Conservation (phyloP, 257 asterid genomes). For the Vinca minor region DNA sequence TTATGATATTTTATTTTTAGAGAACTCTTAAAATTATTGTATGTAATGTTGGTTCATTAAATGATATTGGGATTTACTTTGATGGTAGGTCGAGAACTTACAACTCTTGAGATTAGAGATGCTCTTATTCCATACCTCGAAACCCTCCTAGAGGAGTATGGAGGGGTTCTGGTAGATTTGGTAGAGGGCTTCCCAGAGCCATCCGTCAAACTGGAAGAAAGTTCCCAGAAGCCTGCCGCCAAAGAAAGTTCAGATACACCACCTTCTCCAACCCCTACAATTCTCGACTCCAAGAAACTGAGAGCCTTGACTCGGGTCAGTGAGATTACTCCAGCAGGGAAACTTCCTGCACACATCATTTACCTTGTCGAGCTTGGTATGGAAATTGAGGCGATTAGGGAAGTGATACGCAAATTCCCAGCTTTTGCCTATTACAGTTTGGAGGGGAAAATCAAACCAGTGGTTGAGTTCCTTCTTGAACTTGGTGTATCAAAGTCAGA, state of each 20-base stretch:
- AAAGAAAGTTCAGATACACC: slow-evolving; percentile 30
- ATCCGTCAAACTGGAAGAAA: slow-evolving; percentile 38
- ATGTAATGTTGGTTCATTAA: slow-evolving; percentile 1
- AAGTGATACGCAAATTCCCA: slow-evolving; percentile 74
- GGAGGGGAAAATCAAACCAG: slow-evolving; percentile 90
- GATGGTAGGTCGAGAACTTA: slow-evolving; percentile 77
- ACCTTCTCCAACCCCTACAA: slow-evolving; percentile 35
- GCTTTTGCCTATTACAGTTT: slow-evolving; percentile 86
- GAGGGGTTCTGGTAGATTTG: slow-evolving; percentile 48
- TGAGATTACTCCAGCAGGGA: slow-evolving; percentile 50
- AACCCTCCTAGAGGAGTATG: slow-evolving; percentile 61
- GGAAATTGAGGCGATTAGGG: slow-evolving; percentile 62
- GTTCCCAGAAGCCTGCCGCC: slow-evolving; percentile 24
- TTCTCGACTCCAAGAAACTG: slow-evolving; percentile 45
- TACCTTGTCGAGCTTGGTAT: slow-evolving; percentile 87
- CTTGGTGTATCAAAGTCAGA: slow-evolving; percentile 63
- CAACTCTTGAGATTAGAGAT: slow-evolving; percentile 85
- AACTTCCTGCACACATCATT: slow-evolving; percentile 63
- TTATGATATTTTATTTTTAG: neutral
- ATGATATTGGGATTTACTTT: slow-evolving; percentile 13
- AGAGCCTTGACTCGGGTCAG: slow-evolving; percentile 76
- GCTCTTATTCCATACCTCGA: slow-evolving; percentile 85
- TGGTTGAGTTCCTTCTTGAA: slow-evolving; percentile 78
- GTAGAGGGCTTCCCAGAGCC: slow-evolving; percentile 75
- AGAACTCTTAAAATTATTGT: neutral